Conservation (phyloP, 495 filamentous ascomycete genomes). For the Aspergillus conjunctus region DNA sequence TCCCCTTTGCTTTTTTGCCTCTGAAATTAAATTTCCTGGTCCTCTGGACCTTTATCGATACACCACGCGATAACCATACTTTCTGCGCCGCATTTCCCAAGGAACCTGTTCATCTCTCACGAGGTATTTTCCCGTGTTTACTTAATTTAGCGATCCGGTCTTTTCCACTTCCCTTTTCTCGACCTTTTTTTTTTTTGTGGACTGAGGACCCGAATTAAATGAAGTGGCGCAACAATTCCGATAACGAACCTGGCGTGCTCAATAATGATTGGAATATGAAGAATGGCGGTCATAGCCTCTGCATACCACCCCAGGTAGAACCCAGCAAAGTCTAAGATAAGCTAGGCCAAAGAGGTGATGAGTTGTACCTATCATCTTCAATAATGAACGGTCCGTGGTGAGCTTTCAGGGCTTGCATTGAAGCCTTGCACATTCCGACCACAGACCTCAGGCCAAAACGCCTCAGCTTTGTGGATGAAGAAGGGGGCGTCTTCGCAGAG, state of each 20-base stretch:
- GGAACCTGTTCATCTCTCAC: slow-evolving; percentile 4
- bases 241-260: not conserved
- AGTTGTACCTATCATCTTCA: slow-evolving; percentile 13
- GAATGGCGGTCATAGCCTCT: slow-evolving; percentile 1
- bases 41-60: not conserved
- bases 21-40: slow-evolving; percentile 3
- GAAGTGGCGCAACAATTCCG: not conserved
- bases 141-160: not conserved
- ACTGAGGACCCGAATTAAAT: not conserved
- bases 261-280: slow-evolving; percentile 3
- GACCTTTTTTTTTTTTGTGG: not conserved
- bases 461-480: too few relatives aligned
- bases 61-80: slow-evolving; percentile 7
- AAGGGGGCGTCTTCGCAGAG: not conserved
- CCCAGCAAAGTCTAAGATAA: slow-evolving; percentile 10
- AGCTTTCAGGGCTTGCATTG: not conserved
- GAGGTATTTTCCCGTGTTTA: not conserved
- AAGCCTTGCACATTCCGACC: not conserved
- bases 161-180: not conserved
- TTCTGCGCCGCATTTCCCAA: slow-evolving; percentile 9
- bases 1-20: not conserved
- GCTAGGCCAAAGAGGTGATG: slow-evolving; percentile 12
- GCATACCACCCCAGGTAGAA: not conserved
- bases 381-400: not conserved
- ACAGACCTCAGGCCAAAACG: not conserved